phyloP scores from a whole-genome alignment of 371 early-diverging fungal species.

The Choanephora cucurbitarum region DNA sequence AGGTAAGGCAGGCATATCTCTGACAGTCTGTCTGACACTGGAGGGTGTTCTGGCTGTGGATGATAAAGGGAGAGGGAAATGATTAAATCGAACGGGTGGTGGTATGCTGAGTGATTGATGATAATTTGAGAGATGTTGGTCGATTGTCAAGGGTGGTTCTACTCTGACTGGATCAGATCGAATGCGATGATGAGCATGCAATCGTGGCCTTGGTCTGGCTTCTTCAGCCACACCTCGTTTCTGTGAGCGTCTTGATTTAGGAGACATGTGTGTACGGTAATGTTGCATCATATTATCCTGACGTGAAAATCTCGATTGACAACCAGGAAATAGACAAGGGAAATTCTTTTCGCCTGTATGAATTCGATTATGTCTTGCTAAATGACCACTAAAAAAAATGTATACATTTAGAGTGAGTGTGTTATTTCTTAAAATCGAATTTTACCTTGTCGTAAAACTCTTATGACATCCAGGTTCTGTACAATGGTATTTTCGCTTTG shows the following conservation, averaged over 20 bases:
- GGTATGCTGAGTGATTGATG: slow-evolving; percentile 28
- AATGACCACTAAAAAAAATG: slow-evolving; percentile 63
- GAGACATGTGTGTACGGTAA: slow-evolving; percentile 80
- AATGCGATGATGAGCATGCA: slow-evolving; percentile 49
- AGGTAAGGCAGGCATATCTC: too few relatives aligned
- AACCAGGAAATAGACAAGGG: slow-evolving; percentile 77
- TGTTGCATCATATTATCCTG: slow-evolving; percentile 94
- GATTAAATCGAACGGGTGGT: slow-evolving; percentile 21
- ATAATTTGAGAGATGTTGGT: slow-evolving; percentile 47
- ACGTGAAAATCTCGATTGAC: slow-evolving; percentile 83
- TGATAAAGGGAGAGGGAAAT: slow-evolving; percentile 25
- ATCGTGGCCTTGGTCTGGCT: slow-evolving; percentile 35
- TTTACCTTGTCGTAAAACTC: slow-evolving; percentile 64
- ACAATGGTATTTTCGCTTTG: slow-evolving; percentile 60
- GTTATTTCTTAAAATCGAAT: neutral
- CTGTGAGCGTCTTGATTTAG: slow-evolving; percentile 66
- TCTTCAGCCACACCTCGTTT: slow-evolving; percentile 34
- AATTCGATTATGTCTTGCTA: slow-evolving; percentile 88
- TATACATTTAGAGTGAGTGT: neutral
- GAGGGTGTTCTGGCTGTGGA: slow-evolving; percentile 20
- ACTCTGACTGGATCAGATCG: slow-evolving; percentile 41
- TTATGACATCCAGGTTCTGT: slow-evolving; percentile 58
- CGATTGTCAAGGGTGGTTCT: slow-evolving; percentile 49
- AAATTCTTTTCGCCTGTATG: slow-evolving; percentile 94
- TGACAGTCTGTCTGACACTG: slow-evolving; percentile 4